These are phyloP conservation scores for Fusarium annulatum DNA, from an alignment of 2,329 filamentous ascomycete genomes.

Conservation along the genomic window DNA sequence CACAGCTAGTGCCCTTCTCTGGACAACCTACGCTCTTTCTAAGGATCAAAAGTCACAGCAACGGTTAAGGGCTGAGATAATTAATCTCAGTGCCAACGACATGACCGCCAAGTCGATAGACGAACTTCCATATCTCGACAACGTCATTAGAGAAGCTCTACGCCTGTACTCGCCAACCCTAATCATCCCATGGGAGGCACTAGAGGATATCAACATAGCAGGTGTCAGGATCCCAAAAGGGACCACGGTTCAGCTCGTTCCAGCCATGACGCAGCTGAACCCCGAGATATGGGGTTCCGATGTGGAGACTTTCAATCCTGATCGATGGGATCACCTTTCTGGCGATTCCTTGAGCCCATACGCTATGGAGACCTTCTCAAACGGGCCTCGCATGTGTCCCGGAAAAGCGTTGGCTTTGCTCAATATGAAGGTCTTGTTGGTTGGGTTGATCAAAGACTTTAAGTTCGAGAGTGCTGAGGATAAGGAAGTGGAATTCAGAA, in stretches of 20 bases:
- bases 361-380: constrained; percentile 10
- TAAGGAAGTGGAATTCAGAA: not conserved
- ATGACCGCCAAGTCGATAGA: constrained; percentile 4
- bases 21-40: constrained; percentile 19
- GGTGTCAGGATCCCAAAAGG: constrained; percentile 12
- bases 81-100: accelerated
- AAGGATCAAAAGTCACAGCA: not conserved
- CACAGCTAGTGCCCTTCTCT: constrained; percentile 4
- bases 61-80: not conserved
- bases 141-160: constrained; percentile 18
- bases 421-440: constrained; percentile 18
- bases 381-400: constrained; percentile 23
- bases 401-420: constrained; percentile 25
- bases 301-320: not conserved
- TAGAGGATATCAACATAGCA: not conserved
- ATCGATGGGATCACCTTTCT: constrained; percentile 2
- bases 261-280: constrained; percentile 22
- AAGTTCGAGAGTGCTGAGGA: not conserved
- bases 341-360: not conserved
- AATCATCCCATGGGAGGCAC: constrained; percentile 20
- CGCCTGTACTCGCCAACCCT: constrained; percentile 21
- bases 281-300: constrained; percentile 20
- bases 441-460: constrained; percentile 11
- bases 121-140: constrained; percentile 10
- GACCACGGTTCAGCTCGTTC: constrained; percentile 15